Conservation (phyloP, 306 rosid genomes). For the Cyamopsis tetragonoloba region DNA sequence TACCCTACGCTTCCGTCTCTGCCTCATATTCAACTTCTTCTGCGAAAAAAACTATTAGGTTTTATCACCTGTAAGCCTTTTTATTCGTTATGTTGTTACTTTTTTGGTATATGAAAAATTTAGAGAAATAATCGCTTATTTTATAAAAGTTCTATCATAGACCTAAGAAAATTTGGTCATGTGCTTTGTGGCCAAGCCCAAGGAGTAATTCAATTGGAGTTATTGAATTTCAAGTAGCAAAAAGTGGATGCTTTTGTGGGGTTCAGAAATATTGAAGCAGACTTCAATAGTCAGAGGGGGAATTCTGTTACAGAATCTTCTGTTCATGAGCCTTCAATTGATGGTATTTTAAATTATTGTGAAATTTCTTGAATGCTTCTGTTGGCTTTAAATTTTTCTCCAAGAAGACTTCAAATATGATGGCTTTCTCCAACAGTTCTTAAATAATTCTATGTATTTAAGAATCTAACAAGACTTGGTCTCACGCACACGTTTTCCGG, state of each 20-base stretch:
- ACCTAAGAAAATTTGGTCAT: no score
- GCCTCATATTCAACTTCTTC: constrained; percentile 26
- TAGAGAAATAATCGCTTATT: no score
- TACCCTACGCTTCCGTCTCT: not conserved
- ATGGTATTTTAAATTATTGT: constrained; percentile 27
- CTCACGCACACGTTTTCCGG: not conserved
- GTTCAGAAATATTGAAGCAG: constrained; percentile 8
- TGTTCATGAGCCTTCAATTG: constrained; percentile 23
- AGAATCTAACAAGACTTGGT: constrained; percentile 32
- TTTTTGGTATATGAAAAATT: no score
- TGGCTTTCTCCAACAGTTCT: not conserved
- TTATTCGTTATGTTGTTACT: not conserved
- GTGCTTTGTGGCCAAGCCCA: no score
- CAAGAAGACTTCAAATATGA: constrained; percentile 16
- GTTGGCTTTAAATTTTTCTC: constrained; percentile 7
- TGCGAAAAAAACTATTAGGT: no score
- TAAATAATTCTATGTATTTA: constrained; percentile 6
- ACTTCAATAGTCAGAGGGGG: not conserved
- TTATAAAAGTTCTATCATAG: no score
- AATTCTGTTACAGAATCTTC: constrained; percentile 17
- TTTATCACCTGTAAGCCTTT: not conserved
- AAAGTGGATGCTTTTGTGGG: constrained; percentile 1
- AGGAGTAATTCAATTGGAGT: not conserved
- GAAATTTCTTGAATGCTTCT: constrained; percentile 13
- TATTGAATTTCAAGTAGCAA: not conserved